Evolutionary conservation across 352 stramenopile species (phyloP), one percentile per base, ranked within the genome.

Genomic region (Phytopythium boreale): DNA sequence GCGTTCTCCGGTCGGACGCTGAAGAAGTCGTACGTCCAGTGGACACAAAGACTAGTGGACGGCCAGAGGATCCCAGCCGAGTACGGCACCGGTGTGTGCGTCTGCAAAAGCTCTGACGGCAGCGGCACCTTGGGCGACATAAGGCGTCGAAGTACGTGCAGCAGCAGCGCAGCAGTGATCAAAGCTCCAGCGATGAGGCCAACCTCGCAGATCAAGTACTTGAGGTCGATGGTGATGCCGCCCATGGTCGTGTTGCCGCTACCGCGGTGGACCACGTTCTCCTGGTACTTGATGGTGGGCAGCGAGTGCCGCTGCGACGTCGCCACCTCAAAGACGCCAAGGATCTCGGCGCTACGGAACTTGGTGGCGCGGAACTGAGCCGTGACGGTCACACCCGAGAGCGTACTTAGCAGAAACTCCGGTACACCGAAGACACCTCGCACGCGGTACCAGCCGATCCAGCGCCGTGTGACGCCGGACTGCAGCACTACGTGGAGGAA

Each of bases 21-120:
- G 47, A 68, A 79, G 37, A 67, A 79, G 51, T 79, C 69, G 22
- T 65, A 72, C 5, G 66, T 72, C 72, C 72, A 76, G 29, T 75
- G 63, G 4, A 75, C 69, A 8, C 66, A 79, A 47, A 79, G 66
- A 20, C 63, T 69, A 22, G 66, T 51, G 1, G 57, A 64, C 19
- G 69, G 63, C 63, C 72, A 77, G 24, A 79, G 50, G 20, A 72
- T 41, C 4, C 64, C 72, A 31, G 72, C 72, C 15, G 72, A 76
- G 59, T 76, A 79, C 3, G 66, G 59, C 12, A 79, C 69, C 10
- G 69, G 69, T 2, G 66, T 76, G 39, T 53, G 53, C 2, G 53
- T 59, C 31, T 59, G 53, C 22, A 59, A 29, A 17, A 59, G 8
- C 2, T 46, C 53, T 2, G 53, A 47, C 4, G 53, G 53, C 9